phyloP scores from a whole-genome alignment of 352 stramenopile species.

The Globisporangium uncinulatum region DNA sequence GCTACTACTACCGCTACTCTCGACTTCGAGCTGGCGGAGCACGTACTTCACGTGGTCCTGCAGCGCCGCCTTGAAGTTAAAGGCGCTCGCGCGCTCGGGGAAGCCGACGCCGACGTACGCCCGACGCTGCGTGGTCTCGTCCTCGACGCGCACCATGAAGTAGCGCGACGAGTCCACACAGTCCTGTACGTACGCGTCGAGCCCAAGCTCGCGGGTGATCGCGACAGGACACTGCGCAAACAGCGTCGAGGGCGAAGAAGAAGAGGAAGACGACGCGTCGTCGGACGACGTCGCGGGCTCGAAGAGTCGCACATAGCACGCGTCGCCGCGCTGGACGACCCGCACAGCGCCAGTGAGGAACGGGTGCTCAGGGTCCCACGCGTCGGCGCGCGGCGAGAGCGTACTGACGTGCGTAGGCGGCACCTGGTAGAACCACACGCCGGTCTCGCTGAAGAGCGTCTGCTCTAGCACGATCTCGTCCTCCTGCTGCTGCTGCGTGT shows the following conservation, averaged over 20 bases:
- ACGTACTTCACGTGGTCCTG: slow-evolving; percentile 84
- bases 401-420: slow-evolving; percentile 57
- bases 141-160: slow-evolving; percentile 84
- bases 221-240: slow-evolving; percentile 79
- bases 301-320: slow-evolving; percentile 69
- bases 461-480: slow-evolving; percentile 57
- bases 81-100: slow-evolving; percentile 62
- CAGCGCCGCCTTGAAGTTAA: slow-evolving; percentile 84
- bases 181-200: slow-evolving; percentile 81
- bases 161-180: slow-evolving; percentile 86
- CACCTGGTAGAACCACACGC: slow-evolving; percentile 87
- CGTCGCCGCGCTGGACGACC: slow-evolving; percentile 69
- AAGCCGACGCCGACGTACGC: slow-evolving; percentile 81
- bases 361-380: slow-evolving; percentile 76
- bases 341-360: slow-evolving; percentile 70
- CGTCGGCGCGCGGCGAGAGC: slow-evolving; percentile 69
- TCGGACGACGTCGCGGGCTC: slow-evolving; percentile 34
- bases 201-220: slow-evolving; percentile 49
- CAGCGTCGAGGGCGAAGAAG: slow-evolving; percentile 21
- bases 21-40: slow-evolving; percentile 48
- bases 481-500: not conserved
- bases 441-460: slow-evolving; percentile 63
- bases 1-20: not conserved
- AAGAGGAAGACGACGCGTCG: no score
- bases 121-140: slow-evolving; percentile 61